Conservation (phyloP, 139 green algal genomes). For the Tetratostichococcus sp. region DNA sequence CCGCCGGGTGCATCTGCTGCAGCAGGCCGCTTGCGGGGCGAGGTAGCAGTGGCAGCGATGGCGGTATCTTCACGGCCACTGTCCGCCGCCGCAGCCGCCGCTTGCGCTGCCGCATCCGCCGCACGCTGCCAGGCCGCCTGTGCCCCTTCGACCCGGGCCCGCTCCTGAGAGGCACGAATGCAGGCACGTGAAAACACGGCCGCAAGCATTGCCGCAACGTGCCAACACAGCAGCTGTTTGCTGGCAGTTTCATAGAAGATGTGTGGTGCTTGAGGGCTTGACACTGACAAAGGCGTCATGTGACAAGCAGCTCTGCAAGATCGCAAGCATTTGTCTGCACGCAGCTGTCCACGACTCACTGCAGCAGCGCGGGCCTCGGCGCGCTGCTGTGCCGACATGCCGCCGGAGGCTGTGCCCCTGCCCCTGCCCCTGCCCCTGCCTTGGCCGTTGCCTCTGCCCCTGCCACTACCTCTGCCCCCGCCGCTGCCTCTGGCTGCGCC, state of each 20-base stretch:
- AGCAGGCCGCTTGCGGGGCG: too few relatives aligned
- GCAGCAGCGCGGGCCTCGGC: background rate
- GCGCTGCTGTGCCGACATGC: background rate
- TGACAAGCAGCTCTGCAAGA: background rate
- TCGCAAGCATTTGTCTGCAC: background rate
- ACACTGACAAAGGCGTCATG: too few relatives aligned
- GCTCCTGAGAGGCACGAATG: background rate
- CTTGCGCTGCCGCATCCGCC: too few relatives aligned
- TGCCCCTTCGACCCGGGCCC: background rate
- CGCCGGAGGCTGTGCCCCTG: too few relatives aligned
- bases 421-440: background rate
- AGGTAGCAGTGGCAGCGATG: background rate
- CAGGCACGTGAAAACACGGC: background rate
- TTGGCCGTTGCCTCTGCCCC: background rate
- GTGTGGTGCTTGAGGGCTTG: too few relatives aligned
- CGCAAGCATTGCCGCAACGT: too few relatives aligned
- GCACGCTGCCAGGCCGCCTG: background rate
- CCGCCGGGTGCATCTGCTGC: background rate
- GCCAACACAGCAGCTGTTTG: too few relatives aligned
- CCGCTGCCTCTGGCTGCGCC: too few relatives aligned
- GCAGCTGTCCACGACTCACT: background rate
- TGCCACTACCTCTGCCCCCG: background rate
- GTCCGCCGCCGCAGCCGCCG: too few relatives aligned
- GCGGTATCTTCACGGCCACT: background rate
- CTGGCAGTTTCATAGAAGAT: too few relatives aligned